Evolutionary conservation across 495 filamentous ascomycete genomes (phyloP).

Genomic region (Glarea lozoyensis): DNA sequence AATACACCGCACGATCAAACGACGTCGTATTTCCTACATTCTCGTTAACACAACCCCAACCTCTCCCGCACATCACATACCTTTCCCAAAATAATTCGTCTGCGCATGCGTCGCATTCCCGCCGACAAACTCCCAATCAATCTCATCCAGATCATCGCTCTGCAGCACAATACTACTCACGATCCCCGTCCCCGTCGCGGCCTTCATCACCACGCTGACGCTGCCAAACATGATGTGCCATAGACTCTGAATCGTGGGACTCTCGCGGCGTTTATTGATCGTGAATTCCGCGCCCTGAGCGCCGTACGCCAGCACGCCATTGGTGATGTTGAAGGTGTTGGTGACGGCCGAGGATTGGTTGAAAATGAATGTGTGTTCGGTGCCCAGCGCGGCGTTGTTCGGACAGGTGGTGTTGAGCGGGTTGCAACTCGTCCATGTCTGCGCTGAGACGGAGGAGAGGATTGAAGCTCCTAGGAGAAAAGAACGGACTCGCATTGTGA

Average conservation of each 20-base stretch:
- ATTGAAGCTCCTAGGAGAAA: slow-evolving; percentile 18
- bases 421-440: slow-evolving; percentile 61
- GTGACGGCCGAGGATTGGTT: slow-evolving; percentile 42
- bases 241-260: slow-evolving; percentile 63
- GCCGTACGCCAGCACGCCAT: slow-evolving; percentile 44
- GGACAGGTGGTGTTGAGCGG: slow-evolving; percentile 53
- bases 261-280: slow-evolving; percentile 59
- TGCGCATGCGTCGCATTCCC: slow-evolving; percentile 51
- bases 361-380: slow-evolving; percentile 57
- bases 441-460: slow-evolving; percentile 37
- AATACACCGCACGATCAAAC: slow-evolving; percentile 54
- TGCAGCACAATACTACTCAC: slow-evolving; percentile 77
- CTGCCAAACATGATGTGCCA: slow-evolving; percentile 76
- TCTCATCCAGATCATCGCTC: slow-evolving; percentile 80
- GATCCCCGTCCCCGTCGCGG: slow-evolving; percentile 63
- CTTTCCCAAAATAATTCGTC: slow-evolving; percentile 87
- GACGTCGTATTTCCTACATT: slow-evolving; percentile 47
- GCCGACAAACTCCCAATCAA: slow-evolving; percentile 84
- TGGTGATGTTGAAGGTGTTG: slow-evolving; percentile 52
- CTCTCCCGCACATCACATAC: too few relatives aligned
- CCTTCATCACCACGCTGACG: slow-evolving; percentile 63
- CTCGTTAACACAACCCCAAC: too few relatives aligned
- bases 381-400: slow-evolving; percentile 53
- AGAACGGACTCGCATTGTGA: slow-evolving; percentile 13
- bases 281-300: slow-evolving; percentile 58